These are phyloP conservation scores for Juncus effusus DNA, from an alignment of 176 grass and related monocot species.

Conservation along the genomic window DNA sequence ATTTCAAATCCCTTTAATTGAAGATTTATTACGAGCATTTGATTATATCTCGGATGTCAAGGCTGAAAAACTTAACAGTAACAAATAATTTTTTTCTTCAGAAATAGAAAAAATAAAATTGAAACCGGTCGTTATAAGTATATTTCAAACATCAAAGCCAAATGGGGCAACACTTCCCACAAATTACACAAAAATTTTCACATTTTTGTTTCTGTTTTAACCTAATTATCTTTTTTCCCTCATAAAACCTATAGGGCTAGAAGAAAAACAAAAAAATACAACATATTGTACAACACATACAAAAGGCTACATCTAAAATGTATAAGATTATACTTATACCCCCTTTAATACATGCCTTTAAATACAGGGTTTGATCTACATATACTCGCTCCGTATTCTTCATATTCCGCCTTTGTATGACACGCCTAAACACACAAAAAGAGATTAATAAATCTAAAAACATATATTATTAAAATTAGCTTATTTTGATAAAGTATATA, in stretches of 20 bases:
- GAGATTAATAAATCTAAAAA: neutral
- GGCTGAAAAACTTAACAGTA: too few species aligned
- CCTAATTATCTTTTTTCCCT: slow-evolving; percentile 23
- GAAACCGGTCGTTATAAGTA: too few species aligned
- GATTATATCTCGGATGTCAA: too few species aligned
- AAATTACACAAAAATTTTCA: too few species aligned
- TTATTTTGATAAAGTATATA: neutral
- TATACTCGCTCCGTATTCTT: slow-evolving; percentile 94
- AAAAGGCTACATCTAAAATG: slow-evolving; percentile 20
- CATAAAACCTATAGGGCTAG: slow-evolving; percentile 24
- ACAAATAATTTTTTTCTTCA: too few species aligned
- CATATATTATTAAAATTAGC: slow-evolving; percentile 3
- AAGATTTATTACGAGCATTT: too few species aligned
- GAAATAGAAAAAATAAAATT: too few species aligned
- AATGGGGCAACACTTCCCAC: too few species aligned
- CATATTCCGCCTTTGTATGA: slow-evolving; percentile 98
- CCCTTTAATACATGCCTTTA: slow-evolving; percentile 80
- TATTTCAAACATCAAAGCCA: too few species aligned
- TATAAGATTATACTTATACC: slow-evolving; percentile 12
- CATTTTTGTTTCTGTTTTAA: slow-evolving; percentile 11
- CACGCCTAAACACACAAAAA: slow-evolving; percentile 52
- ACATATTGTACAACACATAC: slow-evolving; percentile 28
- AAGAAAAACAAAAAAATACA: slow-evolving; percentile 23
- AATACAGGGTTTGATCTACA: slow-evolving; percentile 91
- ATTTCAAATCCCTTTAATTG: too few species aligned